Conservation (phyloP, 2,329 filamentous ascomycete genomes). For the Sporothrix variecibatus region DNA sequence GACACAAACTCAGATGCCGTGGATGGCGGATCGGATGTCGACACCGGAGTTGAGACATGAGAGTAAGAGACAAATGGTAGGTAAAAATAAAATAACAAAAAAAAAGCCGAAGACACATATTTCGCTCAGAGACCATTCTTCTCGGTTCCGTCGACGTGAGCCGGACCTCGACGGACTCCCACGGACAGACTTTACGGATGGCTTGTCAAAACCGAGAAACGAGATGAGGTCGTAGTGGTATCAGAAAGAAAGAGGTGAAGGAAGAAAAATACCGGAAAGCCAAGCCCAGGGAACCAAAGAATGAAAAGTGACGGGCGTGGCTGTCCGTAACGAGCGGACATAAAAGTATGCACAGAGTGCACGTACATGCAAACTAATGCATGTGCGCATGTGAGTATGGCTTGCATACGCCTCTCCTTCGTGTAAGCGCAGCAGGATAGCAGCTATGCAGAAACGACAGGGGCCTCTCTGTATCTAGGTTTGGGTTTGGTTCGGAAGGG, state of each 20-base stretch:
- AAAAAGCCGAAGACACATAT: not conserved
- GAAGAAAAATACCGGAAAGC: not conserved
- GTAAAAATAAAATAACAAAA: not conserved
- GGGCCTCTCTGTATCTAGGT: not conserved
- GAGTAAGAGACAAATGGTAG: not conserved
- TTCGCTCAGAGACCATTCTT: not conserved
- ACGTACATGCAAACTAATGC: conserved; percentile 2
- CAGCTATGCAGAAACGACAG: not conserved
- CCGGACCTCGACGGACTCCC: conserved; percentile 3
- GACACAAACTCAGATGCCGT: not conserved
- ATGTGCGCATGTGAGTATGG: not conserved
- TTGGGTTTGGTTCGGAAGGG: not conserved
- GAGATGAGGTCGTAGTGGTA: not conserved
- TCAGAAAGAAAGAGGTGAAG: not conserved
- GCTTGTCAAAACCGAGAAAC: conserved; percentile 9
- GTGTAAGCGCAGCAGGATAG: conserved; percentile 12
- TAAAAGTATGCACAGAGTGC: not conserved
- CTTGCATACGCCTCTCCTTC: conserved; percentile 10
- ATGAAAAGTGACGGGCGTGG: conserved; percentile 1
- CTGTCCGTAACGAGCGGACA: not conserved
- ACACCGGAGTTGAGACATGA: conserved; percentile 7
- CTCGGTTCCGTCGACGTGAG: conserved; percentile 6
- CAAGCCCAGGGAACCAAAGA: not conserved
- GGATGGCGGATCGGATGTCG: not conserved
- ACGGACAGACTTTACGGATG: not conserved